Percentiles rank a stretch among this genome's conserved stretches.
These are phyloP conservation scores for Diversispora epigaea DNA, from an alignment of 192 early-diverging fungal species.

Conservation along the genomic window DNA sequence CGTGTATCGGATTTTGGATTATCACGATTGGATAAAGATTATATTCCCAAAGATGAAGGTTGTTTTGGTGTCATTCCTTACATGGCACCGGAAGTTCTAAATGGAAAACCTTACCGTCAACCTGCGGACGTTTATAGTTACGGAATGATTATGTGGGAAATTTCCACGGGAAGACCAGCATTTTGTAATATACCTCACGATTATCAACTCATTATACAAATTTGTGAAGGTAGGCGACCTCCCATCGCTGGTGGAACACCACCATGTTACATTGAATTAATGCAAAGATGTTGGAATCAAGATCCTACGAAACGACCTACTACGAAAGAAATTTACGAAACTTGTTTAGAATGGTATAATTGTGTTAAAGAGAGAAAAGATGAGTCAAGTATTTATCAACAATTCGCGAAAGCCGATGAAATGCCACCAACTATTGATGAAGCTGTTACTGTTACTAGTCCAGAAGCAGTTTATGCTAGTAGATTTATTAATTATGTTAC, in stretches of 20 bases:
- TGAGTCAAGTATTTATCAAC: neutral
- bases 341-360: neutral
- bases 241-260: neutral
- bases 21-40: slow-evolving; percentile 27
- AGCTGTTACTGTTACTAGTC: neutral
- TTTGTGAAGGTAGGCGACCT: slow-evolving; percentile 14
- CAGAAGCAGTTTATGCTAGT: neutral
- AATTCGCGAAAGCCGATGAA: slow-evolving; percentile 1
- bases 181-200: slow-evolving; percentile 18
- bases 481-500: slow-evolving; percentile 1
- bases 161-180: slow-evolving; percentile 39
- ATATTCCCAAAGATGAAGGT: neutral
- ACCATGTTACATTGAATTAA: neutral
- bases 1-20: slow-evolving; percentile 41
- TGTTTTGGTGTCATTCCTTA: neutral
- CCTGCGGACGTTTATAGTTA: slow-evolving; percentile 43
- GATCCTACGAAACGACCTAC: slow-evolving; percentile 19
- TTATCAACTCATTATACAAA: neutral
- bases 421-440: neutral
- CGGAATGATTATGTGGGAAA: slow-evolving; percentile 49
- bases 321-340: slow-evolving; percentile 2
- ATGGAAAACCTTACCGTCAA: neutral
- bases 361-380: neutral
- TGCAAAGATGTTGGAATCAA: slow-evolving; percentile 19
- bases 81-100: slow-evolving; percentile 2